phyloP scores from a whole-genome alignment of 306 rosid species.

The Acacia crassicarpa region DNA sequence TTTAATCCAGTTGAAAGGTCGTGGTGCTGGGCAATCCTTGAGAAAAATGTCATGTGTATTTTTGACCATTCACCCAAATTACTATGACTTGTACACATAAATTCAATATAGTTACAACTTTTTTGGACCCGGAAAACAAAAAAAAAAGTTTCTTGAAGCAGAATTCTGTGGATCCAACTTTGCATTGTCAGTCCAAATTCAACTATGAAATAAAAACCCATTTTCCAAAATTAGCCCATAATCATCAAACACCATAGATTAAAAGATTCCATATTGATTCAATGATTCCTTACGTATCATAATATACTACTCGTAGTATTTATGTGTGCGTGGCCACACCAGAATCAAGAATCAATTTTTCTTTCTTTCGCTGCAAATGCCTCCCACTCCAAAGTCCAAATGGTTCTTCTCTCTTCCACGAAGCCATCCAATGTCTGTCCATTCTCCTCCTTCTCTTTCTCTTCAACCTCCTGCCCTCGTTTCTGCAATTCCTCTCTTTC shows the following conservation, averaged over 20 bases:
- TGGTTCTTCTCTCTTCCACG: conserved; percentile 18
- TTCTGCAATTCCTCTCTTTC: not conserved
- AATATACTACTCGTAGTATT: too few species aligned
- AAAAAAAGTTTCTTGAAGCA: not conserved
- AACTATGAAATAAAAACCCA: not conserved
- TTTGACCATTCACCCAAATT: too few species aligned
- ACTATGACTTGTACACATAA: too few species aligned
- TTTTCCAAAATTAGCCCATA: not conserved
- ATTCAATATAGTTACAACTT: too few species aligned
- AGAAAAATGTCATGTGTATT: too few species aligned
- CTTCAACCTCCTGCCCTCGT: conserved; percentile 14
- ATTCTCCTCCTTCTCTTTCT: not conserved
- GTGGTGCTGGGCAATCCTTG: too few species aligned
- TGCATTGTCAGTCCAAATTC: not conserved
- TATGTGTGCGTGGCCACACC: not conserved
- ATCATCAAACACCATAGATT: not conserved
- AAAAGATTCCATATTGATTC: not conserved
- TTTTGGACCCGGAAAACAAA: too few species aligned
- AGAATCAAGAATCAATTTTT: not conserved
- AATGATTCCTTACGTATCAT: not conserved
- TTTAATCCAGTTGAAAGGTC: too few species aligned
- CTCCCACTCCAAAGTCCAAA: not conserved
- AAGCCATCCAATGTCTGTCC: not conserved
- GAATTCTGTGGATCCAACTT: not conserved
- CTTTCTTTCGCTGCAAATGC: not conserved